Conservation (phyloP, 192 early-diverging fungal species). For the Backusella tuberculispora region DNA sequence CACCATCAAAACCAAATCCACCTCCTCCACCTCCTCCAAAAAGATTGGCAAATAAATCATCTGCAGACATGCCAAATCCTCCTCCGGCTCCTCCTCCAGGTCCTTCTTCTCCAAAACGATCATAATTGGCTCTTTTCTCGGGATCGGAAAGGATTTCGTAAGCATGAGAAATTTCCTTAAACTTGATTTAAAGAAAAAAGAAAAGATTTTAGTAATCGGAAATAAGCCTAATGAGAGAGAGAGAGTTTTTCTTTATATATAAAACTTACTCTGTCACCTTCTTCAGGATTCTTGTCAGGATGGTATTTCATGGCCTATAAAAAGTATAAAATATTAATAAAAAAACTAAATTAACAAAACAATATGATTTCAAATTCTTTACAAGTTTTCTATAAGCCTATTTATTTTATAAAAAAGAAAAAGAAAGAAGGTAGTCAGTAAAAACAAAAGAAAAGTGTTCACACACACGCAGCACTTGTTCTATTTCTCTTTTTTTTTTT, state of each 20-base stretch:
- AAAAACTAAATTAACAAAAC: background rate
- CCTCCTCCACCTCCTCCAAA: conserved; percentile 65
- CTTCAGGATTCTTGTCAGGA: conserved; percentile 81
- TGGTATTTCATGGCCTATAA: conserved; percentile 70
- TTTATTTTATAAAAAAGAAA: background rate
- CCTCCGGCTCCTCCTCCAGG: conserved; percentile 66
- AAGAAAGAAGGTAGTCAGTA: background rate
- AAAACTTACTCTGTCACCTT: conserved; percentile 38
- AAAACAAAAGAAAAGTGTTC: too few relatives aligned
- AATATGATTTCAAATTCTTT: conserved; percentile 18
- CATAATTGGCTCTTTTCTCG: conserved; percentile 85
- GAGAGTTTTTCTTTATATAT: background rate
- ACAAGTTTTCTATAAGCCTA: conserved; percentile 63
- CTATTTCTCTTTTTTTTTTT: background rate
- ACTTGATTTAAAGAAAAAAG: conserved; percentile 52
- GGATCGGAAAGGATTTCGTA: conserved; percentile 86
- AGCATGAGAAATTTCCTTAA: conserved; percentile 90
- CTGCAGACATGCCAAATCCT: conserved; percentile 69
- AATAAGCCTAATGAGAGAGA: background rate
- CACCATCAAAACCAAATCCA: conserved; percentile 44
- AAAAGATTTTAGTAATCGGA: background rate
- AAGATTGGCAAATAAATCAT: conserved; percentile 85
- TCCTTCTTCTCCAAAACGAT: conserved; percentile 91
- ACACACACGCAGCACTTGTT: background rate
- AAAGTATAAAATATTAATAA: conserved; percentile 4